A percentile compares a stretch with the other conserved stretches of the same genome.
Evolutionary conservation across 139 green algal genomes (phyloP).

Genomic region (Tetradesmus obliquus): DNA sequence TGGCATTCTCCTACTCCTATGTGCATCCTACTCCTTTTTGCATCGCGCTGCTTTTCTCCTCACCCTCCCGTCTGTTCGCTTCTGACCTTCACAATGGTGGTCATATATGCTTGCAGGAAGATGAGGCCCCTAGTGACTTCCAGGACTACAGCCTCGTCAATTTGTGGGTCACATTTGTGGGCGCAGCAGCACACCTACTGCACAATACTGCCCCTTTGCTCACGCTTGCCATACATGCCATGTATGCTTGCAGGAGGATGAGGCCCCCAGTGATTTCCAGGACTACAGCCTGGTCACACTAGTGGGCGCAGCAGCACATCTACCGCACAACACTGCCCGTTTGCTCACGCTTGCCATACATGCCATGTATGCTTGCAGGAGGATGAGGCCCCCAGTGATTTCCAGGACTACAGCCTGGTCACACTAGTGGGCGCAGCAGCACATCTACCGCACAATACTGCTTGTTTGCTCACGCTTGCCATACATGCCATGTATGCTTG

Average conservation of each 20-base stretch:
- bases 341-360: neutral
- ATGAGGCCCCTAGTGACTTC: conserved; percentile 82
- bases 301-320: conserved; percentile 78
- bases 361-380: no score
- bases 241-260: conserved; percentile 46
- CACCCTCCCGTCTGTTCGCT: neutral
- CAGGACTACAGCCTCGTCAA: conserved; percentile 82
- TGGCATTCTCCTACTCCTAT: no score
- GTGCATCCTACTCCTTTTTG: no score
- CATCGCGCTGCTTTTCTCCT: neutral
- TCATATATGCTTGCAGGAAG: conserved; percentile 21
- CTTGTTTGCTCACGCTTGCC: neutral
- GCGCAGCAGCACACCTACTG: conserved; percentile 79
- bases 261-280: conserved; percentile 83
- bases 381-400: no score
- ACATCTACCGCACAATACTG: conserved; percentile 68
- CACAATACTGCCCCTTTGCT: no score
- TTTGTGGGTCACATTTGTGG: conserved; percentile 80
- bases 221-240: neutral
- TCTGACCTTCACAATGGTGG: neutral
- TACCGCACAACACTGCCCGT: conserved; percentile 57
- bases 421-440: conserved; percentile 81
- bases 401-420: no score
- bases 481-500: neutral
- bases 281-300: conserved; percentile 89